These are phyloP conservation scores for Ailanthus altissimus DNA, from an alignment of 345 rosid genomes.

Conservation along the genomic window DNA sequence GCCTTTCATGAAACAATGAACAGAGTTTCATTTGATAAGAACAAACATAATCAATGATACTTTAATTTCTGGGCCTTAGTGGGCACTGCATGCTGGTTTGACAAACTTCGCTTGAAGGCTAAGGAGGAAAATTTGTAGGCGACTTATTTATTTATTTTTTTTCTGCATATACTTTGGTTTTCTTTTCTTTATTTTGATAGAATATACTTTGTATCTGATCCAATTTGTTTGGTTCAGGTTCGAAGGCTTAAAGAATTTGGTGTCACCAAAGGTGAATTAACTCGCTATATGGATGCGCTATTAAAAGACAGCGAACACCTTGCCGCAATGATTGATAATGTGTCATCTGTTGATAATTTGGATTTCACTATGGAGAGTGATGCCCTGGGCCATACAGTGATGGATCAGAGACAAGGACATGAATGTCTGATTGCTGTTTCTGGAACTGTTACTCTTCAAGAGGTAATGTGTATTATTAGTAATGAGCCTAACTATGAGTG, in stretches of 20 bases:
- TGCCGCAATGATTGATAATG: conserved; percentile 96
- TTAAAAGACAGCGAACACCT: conserved; percentile 98
- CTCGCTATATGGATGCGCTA: conserved; percentile 96
- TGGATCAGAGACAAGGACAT: conserved; percentile 99
- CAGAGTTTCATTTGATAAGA: not conserved
- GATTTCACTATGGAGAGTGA: conserved; percentile 98
- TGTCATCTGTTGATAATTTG: conserved; percentile 97
- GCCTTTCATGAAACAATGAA: not conserved
- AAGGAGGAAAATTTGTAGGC: not conserved
- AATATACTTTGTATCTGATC: too few species aligned
- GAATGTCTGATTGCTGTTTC: conserved; percentile 85
- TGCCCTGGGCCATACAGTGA: conserved; percentile 92
- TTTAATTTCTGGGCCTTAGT: not conserved
- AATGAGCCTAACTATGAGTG: conserved; percentile 5
- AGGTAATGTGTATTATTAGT: conserved; percentile 45
- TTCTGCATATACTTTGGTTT: not conserved
- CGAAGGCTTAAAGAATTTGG: conserved; percentile 99
- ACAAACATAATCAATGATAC: not conserved
- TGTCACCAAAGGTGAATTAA: conserved; percentile 94
- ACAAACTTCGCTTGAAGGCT: not conserved
- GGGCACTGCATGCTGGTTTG: not conserved
- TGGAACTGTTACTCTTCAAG: conserved; percentile 91
- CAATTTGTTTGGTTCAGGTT: conserved; percentile 55
- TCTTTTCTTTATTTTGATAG: too few species aligned
- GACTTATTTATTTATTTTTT: not conserved